A percentile compares a stretch with the other conserved stretches of the same genome.
These are phyloP conservation scores for Vitellaria paradoxa DNA, from an alignment of 179 eudicot genomes.

Conservation along the genomic window DNA sequence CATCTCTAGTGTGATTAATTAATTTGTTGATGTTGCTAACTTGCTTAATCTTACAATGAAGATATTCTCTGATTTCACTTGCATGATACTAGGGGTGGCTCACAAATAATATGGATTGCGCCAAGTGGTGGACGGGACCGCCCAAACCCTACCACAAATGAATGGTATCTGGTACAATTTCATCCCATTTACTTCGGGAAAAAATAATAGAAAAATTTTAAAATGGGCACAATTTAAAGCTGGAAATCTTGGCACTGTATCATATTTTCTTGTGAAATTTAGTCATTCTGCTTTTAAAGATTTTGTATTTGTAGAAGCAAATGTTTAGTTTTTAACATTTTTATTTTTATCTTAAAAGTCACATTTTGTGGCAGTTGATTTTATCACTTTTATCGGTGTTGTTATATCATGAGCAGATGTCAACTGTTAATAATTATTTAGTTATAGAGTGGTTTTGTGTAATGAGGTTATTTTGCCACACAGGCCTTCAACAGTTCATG, in stretches of 20 bases:
- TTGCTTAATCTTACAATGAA: background rate
- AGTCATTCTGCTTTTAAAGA: background rate
- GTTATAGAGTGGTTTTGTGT: background rate
- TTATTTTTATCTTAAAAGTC: background rate
- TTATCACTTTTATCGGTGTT: background rate
- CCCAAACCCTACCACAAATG: conserved; percentile 76
- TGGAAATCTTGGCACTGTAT: background rate
- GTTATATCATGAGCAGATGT: conserved; percentile 7
- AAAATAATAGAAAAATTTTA: background rate
- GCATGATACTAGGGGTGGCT: conserved; percentile 63
- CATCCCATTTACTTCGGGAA: background rate
- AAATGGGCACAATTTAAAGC: background rate
- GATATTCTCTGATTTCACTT: conserved; percentile 20
- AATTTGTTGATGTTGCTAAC: background rate
- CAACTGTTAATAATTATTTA: background rate
- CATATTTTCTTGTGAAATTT: background rate
- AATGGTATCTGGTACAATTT: conserved; percentile 80
- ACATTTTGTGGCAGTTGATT: background rate
- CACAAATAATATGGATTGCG: conserved; percentile 97
- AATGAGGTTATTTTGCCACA: too few relatives aligned
- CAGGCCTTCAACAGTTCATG: too few relatives aligned
- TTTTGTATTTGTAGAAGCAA: background rate
- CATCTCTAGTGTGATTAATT: conserved; percentile 8
- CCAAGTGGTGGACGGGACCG: conserved; percentile 99
- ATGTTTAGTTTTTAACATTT: background rate